A percentile compares a stretch with the other conserved stretches of the same genome.
Evolutionary conservation across 805 yeast species (phyloP).

Genomic region (Yarrowia sp.): DNA sequence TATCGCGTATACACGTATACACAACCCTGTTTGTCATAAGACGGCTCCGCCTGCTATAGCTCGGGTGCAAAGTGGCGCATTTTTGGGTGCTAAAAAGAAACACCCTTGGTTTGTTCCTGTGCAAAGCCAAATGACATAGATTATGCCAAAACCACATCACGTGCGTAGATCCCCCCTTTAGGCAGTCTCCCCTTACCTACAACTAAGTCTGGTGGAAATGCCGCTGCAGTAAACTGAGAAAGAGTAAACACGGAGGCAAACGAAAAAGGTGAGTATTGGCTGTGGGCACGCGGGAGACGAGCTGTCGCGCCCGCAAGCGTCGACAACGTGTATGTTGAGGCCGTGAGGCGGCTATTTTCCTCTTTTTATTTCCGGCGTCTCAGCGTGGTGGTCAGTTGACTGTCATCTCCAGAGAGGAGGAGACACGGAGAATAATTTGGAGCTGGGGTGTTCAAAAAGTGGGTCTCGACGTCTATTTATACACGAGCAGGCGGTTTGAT

Average conservation of each 20-base stretch:
- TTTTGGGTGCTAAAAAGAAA: not conserved
- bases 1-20: too few relatives aligned
- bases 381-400: not conserved
- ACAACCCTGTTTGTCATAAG: too few relatives aligned
- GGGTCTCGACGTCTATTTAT: not conserved
- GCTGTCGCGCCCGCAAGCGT: not conserved
- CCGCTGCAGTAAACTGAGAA: constrained; percentile 34
- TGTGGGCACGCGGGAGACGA: too few relatives aligned
- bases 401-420: constrained; percentile 6
- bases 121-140: constrained; percentile 17
- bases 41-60: too few relatives aligned
- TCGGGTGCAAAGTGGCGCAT: too few relatives aligned
- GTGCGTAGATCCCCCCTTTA: constrained; percentile 27
- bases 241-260: constrained; percentile 38
- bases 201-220: constrained; percentile 22
- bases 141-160: constrained; percentile 31
- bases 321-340: too few relatives aligned
- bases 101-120: not conserved
- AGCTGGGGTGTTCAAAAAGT: not conserved
- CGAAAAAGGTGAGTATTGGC: constrained; percentile 24
- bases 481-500: not conserved
- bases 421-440: not conserved
- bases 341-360: too few relatives aligned
- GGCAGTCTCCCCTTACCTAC: constrained; percentile 21
- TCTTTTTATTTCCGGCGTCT: not conserved